Evolutionary conservation across 371 early-diverging fungal genomes (phyloP), one percentile per base, ranked within the genome.

Genomic region (Zopfochytrium polystomum): DNA sequence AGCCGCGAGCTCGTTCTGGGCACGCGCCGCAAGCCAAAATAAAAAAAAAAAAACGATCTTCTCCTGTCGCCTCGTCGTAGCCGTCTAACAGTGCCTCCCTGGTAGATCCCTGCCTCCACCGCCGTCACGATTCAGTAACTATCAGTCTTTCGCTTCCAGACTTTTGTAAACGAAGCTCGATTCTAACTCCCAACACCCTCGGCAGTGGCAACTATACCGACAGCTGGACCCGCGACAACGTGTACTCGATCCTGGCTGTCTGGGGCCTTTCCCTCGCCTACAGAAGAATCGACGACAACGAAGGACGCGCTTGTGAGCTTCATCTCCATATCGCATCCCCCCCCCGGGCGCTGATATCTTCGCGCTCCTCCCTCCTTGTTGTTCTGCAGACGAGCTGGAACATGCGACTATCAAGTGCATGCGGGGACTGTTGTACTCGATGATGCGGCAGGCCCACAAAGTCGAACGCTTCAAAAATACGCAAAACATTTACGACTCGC

Each of bases 71-170:
- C 23, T 0, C 48, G 13, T 48, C 23, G 48, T 18, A 18, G 11
- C 18, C 22, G 23, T 48, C 13, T 18, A 11, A 48, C 48, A 48
- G 25, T 25, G 11, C n/a, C n/a, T n/a, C n/a, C n/a, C n/a, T n/a
- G n/a, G 22, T 73, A 90, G 76, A 89, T 93, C 47, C 93, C 92
- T 13, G 93, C 93, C 3, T 90, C 90, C 1, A 89, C 89, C 4
- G 92, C 93, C 32, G 85, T 93, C 31, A 91, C 90, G 20, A 69
- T 73, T 1, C 82, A 82, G 55, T 90, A 90, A 42, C 88, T 38
- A n/a, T n/a, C n/a, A 93, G 70, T 91, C 91, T 61, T 80, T 87
- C 0, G 93, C 91, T 76, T 92, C 92, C 31, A 91, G 92, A 92
- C 91, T 91, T 48, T 80, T 90, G 89, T 89, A 81, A 63, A 78